Base-by-base conservation (phyloP, 2,329 filamentous ascomycete genomes). In the Rhexocercosporidium sp. region DNA sequence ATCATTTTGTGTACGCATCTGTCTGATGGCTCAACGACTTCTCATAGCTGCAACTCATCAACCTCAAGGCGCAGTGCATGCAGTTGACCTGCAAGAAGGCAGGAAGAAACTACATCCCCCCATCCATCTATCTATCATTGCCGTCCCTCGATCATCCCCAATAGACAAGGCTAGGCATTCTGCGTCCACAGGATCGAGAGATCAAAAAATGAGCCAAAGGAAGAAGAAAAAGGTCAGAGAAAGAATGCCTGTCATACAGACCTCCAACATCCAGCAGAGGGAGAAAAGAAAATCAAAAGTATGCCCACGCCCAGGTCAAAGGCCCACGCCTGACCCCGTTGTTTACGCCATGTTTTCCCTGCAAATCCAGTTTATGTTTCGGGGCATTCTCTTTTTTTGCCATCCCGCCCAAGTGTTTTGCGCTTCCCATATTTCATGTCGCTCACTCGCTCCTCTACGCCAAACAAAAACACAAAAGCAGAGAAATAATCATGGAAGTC, bases 331-430 rank as follows among this genome's bases (percentile, higher is more conserved):
- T 12, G 20, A 25, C 54, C 27, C 18, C 59, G 59, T 12, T 37
- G 29, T 59, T 59, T 62, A 34, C 64, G 64, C 64, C 64, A 53
- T 47, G 31, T 25, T 44, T 54, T 60, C 51, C 60, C 37, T 60
- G 29, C 60, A 49, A 53, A 27, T 47, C 59, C 64, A 62, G 59
- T 66, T 66, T 66, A 66, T 54, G 57, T 59, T 29, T 54, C 49
- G 47, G 39, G 20, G 25, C 27, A 31, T 59, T 57, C 22, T 54
- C 51, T 54, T 34, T 64, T 57, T 51, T 60, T 49, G 29, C 41
- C 44, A 65, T 51, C 44, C 62, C 31, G 39, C 44, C 51, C 49
- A 59, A 62, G 53, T 54, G 51, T 59, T 59, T 57, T 54, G 47
- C 27, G 22, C 39, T 27, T 39, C 47, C 31, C 60, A 37, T 47